Percentiles rank a stretch among this genome's conserved stretches.
Conservation (phyloP, 345 rosid species). For the Eucalyptus marginata region DNA sequence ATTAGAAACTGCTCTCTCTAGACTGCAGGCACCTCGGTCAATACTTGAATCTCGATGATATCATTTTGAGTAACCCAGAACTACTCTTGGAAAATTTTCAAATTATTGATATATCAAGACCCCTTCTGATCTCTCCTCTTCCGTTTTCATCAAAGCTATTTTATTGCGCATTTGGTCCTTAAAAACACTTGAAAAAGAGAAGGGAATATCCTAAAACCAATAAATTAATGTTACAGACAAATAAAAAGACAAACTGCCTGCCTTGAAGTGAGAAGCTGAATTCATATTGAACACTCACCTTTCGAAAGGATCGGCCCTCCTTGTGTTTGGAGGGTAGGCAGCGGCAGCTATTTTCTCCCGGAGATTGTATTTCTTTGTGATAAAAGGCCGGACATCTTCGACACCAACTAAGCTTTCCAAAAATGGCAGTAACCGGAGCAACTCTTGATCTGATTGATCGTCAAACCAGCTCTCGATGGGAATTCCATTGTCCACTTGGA, state of each 20-base stretch:
- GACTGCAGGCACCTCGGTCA: neutral
- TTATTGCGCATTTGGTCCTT: neutral
- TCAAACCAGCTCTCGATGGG: slow-evolving; percentile 99
- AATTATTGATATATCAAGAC: neutral
- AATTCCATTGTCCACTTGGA: slow-evolving; percentile 97
- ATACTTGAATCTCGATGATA: neutral
- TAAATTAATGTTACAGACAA: neutral
- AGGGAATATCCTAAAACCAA: neutral
- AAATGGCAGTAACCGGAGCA: slow-evolving; percentile 74
- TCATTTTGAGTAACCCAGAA: neutral
- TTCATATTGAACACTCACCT: slow-evolving; percentile 8
- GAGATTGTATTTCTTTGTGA: slow-evolving; percentile 75
- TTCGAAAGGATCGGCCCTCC: slow-evolving; percentile 44
- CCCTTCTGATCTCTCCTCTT: neutral
- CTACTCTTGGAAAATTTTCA: neutral
- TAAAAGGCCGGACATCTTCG: slow-evolving; percentile 83
- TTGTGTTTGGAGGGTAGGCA: slow-evolving; percentile 32
- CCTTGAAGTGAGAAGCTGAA: neutral
- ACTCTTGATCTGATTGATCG: slow-evolving; percentile 68
- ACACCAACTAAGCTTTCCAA: slow-evolving; percentile 86
- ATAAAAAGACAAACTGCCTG: neutral
- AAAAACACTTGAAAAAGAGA: neutral
- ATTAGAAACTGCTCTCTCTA: neutral
- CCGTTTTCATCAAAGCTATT: neutral
- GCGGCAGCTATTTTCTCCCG: slow-evolving; percentile 73